Conservation (phyloP, 495 filamentous ascomycete species). For the Aspergillus conjunctus region DNA sequence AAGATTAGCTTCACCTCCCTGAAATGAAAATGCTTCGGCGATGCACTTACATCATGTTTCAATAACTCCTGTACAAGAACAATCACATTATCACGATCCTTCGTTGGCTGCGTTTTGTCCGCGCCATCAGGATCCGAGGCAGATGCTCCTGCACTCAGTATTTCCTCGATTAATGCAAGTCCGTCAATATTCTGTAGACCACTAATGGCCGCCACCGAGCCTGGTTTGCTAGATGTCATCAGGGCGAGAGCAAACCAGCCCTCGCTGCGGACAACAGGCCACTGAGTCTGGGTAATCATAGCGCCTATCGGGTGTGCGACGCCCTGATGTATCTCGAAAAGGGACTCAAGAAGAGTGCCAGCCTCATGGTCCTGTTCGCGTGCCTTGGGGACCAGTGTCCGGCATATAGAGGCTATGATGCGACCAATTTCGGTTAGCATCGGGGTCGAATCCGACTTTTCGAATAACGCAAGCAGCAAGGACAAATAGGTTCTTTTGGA, state of each 20-base stretch:
- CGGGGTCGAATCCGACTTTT: constrained; percentile 59
- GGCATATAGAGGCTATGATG: constrained; percentile 63
- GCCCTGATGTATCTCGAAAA: constrained; percentile 55
- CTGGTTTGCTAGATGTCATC: constrained; percentile 57
- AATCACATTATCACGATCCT: constrained; percentile 65
- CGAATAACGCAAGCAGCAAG: constrained; percentile 58
- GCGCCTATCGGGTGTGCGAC: constrained; percentile 58
- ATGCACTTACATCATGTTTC: constrained; percentile 48
- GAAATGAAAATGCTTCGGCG: background rate
- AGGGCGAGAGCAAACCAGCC: constrained; percentile 75
- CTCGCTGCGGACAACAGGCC: constrained; percentile 70
- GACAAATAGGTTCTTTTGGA: constrained; percentile 57
- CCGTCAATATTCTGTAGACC: constrained; percentile 53
- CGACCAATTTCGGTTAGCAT: constrained; percentile 76
- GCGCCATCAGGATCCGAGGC: constrained; percentile 23
- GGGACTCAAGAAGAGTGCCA: constrained; percentile 39
- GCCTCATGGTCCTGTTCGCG: constrained; percentile 32
- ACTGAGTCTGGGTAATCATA: constrained; percentile 68
- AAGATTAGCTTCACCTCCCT: background rate
- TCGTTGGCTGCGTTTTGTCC: constrained; percentile 35
- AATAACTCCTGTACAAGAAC: constrained; percentile 63
- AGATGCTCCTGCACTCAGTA: constrained; percentile 43
- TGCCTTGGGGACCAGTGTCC: constrained; percentile 51
- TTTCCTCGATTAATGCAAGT: constrained; percentile 49
- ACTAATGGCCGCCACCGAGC: constrained; percentile 52